These are phyloP conservation scores for Diversispora eburnea DNA, from an alignment of 192 early-diverging fungal species.

Conservation along the genomic window DNA sequence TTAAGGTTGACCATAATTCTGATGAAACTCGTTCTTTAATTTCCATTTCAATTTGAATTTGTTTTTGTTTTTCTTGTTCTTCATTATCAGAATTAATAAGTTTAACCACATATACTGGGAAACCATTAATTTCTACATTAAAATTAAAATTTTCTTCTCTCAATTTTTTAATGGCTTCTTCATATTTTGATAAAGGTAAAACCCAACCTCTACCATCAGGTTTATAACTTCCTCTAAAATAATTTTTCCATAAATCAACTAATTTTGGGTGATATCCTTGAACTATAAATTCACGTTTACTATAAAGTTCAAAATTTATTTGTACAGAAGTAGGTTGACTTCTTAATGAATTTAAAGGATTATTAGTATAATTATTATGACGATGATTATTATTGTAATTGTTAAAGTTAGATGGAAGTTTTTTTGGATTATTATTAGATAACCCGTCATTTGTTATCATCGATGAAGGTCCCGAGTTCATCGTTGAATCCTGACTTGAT, in stretches of 20 bases:
- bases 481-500: not conserved
- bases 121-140: not conserved
- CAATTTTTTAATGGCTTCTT: not conserved
- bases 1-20: constrained; percentile 29
- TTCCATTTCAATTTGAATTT: not conserved
- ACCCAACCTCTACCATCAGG: not conserved
- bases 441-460: not conserved
- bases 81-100: not conserved
- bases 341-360: not conserved
- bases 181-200: constrained; percentile 6
- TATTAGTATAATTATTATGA: not conserved
- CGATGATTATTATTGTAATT: too few species aligned
- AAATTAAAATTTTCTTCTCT: not conserved
- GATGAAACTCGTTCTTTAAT: constrained; percentile 11
- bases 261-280: constrained; percentile 14
- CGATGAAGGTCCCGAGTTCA: too few species aligned
- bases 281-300: not conserved
- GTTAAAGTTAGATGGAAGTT: too few species aligned
- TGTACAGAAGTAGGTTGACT: not conserved
- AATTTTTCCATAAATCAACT: not conserved
- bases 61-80: not conserved
- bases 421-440: not conserved
- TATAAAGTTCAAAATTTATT: not conserved
- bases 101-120: constrained; percentile 11
- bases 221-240: not conserved